A percentile compares a stretch with the other conserved stretches of the same genome.
Conservation (phyloP, 176 grass and related monocot genomes). For the Metroxylon sagu region DNA sequence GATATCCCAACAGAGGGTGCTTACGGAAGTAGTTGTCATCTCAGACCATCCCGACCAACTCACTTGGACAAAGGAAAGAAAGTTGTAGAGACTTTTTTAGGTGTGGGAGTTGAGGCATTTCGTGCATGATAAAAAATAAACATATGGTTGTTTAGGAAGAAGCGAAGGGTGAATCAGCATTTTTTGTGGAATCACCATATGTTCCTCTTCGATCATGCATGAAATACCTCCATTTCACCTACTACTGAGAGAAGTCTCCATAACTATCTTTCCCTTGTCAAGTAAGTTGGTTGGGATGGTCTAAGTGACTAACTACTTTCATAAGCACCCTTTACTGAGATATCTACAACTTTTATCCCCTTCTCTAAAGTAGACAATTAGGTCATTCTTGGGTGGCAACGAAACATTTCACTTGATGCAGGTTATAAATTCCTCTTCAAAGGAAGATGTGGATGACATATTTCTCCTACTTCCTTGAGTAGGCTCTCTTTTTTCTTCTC, state of each 20-base stretch:
- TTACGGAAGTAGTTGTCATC: neutral
- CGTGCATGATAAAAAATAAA: conserved; percentile 9
- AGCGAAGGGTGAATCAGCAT: conserved; percentile 23
- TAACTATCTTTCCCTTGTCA: neutral
- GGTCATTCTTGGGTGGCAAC: neutral
- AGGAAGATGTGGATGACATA: conserved; percentile 19
- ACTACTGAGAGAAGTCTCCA: no score
- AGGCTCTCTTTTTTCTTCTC: conserved; percentile 24
- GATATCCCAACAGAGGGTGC: no score
- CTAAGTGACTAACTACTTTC: neutral
- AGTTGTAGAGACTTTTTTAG: neutral
- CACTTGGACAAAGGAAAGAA: neutral
- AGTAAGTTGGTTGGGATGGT: neutral
- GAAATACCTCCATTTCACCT: neutral
- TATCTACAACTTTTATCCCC: no score
- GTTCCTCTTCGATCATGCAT: conserved; percentile 9
- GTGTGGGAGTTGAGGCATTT: neutral
- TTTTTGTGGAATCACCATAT: neutral
- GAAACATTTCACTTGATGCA: neutral
- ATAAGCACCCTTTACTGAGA: neutral
- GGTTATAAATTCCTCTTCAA: conserved; percentile 10
- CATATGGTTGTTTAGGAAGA: conserved; percentile 9
- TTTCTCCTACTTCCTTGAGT: conserved; percentile 8
- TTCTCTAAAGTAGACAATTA: neutral
- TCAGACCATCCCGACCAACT: neutral